Evolutionary conservation across 208 protist genomes (phyloP), one percentile per base, ranked within the genome.

Genomic region (Acanthamoeba castellanii): DNA sequence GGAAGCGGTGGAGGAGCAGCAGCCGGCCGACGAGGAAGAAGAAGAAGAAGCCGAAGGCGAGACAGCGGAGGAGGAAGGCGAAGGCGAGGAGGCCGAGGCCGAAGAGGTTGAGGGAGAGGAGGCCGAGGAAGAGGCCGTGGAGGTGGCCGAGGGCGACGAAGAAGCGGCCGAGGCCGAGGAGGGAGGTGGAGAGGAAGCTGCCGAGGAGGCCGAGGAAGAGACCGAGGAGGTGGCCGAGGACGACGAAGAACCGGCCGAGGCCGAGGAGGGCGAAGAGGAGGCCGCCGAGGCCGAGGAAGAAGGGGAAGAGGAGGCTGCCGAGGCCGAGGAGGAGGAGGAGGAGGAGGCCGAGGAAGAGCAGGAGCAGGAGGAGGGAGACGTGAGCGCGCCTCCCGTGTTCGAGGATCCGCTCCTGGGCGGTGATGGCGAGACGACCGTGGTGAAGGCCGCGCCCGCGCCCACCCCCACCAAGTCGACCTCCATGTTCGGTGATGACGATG

Each of bases 401-500:
- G 34, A 27, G 42, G 76, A 85, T 32, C 76, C 76, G 9, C 72
- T 82, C 5, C n/a, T 57, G 13, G 34, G 8, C n/a, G 68, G 32
- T 27, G 32, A 30, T 37, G 14, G 20, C 42, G 59, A 66, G 59
- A 27, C 11, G n/a, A n/a, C n/a, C 18, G 59, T 66, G 18, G 5
- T 16, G 8, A 55, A 13, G n/a, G 14, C 42, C 7, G 27, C 76
- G 32, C 76, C 76, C 6, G 45, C 47, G 13, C 11, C 76, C 76
- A 59, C 32, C 20, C 76, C 42, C 13, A 59, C 76, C 13, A 50
- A 50, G 47, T 3, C 3, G 20, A 18, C 22, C 25, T 57, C 47
- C 45, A 85, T 85, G 76, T 85, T 85, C 57, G 76, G 47, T 5
- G 76, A 85, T 2, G 76, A 85, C 3, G 76, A 85, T 5, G 76